Conservation (phyloP, 2,329 filamentous ascomycete genomes). For the Teratosphaeria zuluensis region DNA sequence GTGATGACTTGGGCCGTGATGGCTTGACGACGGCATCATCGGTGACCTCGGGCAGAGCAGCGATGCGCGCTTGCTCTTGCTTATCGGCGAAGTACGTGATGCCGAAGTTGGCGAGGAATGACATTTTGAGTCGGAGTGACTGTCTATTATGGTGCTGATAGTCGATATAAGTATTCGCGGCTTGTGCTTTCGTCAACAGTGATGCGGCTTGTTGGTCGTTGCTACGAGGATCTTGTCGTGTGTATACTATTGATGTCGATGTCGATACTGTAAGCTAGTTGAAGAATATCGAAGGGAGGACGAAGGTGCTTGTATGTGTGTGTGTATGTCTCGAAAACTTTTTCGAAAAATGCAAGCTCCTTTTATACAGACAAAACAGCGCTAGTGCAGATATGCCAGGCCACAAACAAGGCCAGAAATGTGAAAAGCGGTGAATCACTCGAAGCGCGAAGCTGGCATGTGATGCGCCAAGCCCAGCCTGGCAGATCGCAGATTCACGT, state of each 20-base stretch:
- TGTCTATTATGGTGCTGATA: too few relatives aligned
- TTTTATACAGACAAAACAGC: neutral
- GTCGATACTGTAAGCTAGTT: neutral
- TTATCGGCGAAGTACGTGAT: neutral
- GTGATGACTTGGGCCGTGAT: neutral
- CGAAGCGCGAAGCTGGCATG: neutral
- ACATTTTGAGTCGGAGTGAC: neutral
- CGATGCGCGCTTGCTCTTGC: neutral
- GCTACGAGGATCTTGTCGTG: neutral
- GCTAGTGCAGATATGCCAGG: neutral
- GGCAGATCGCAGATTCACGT: neutral
- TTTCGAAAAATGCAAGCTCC: neutral
- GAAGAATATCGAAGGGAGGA: neutral
- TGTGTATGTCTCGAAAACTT: neutral
- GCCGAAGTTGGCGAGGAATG: neutral
- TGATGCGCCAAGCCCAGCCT: neutral
- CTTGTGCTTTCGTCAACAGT: neutral
- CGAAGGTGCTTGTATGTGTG: neutral
- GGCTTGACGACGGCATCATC: neutral
- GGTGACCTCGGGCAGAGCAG: neutral
- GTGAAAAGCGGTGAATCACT: neutral
- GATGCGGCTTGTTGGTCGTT: neutral
- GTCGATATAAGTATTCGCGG: too few relatives aligned
- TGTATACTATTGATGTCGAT: neutral
- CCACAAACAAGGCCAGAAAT: neutral